Evolutionary conservation across 2,329 filamentous ascomycete species (phyloP).

Genomic region (Pseudogymnoascus sp.): DNA sequence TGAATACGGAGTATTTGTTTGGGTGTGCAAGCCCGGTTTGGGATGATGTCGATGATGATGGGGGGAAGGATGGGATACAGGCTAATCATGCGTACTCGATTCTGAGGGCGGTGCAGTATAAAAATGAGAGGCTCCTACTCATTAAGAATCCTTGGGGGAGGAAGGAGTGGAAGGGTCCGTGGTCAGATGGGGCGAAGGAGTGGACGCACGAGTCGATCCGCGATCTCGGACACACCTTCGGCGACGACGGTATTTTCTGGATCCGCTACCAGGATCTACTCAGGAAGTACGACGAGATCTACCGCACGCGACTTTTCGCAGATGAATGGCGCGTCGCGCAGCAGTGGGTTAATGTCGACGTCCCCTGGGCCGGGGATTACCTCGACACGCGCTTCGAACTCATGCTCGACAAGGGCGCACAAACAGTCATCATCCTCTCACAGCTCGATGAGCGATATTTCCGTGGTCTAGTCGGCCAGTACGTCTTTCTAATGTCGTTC

Average conservation of each 20-base stretch:
- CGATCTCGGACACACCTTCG: slow-evolving; percentile 51
- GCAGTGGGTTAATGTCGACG: slow-evolving; percentile 52
- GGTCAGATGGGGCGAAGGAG: slow-evolving; percentile 50
- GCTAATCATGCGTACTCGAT: slow-evolving; percentile 52
- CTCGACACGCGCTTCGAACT: slow-evolving; percentile 53
- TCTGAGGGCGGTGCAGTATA: slow-evolving; percentile 44
- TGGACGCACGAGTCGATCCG: slow-evolving; percentile 51
- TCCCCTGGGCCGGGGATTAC: slow-evolving; percentile 53
- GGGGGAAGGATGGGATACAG: slow-evolving; percentile 40
- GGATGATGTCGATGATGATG: slow-evolving; percentile 32
- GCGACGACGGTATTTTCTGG: slow-evolving; percentile 56
- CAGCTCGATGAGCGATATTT: slow-evolving; percentile 57
- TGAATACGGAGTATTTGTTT: slow-evolving; percentile 73
- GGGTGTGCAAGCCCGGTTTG: slow-evolving; percentile 46
- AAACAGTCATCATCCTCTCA: slow-evolving; percentile 50
- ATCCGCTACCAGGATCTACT: slow-evolving; percentile 55
- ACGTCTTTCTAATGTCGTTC: slow-evolving; percentile 38
- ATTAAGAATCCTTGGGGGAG: slow-evolving; percentile 49
- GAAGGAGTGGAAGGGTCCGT: slow-evolving; percentile 51
- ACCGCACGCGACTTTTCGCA: slow-evolving; percentile 53
- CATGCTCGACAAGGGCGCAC: slow-evolving; percentile 43
- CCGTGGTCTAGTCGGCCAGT: slow-evolving; percentile 51
- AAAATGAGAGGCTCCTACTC: slow-evolving; percentile 47
- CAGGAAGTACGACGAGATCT: slow-evolving; percentile 50
- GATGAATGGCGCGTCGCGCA: slow-evolving; percentile 50